Evolutionary conservation across 345 rosid species (phyloP), one percentile per base, ranked within the genome.

Genomic region (Schrenkiella parvula): DNA sequence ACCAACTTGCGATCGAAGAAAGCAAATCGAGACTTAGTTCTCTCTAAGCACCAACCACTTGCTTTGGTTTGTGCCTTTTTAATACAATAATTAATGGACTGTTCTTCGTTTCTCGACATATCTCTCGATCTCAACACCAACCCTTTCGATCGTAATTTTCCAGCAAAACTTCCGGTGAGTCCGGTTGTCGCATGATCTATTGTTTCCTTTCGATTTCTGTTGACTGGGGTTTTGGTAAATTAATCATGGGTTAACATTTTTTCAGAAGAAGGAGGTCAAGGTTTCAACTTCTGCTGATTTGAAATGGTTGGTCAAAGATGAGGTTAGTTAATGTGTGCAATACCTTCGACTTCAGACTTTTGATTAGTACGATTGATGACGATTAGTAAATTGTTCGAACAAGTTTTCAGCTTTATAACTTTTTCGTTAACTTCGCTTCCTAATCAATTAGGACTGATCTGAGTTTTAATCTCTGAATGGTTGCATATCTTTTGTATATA

Each of bases 51-150:
- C 47, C 54, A 67, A 34, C 66, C 14, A 67, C 18, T 67, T 23
- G n/a, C 38, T 67, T 60, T 59, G 47, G 17, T 76, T 38, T 28
- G 35, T 22, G 10, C 69, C 47, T 44, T 43, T 43, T 4, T 25
- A 26, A 11, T 38, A 19, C 37, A 35, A 25, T 63, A 35, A 63
- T 47, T 38, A 11, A 77, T 77, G 80, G 80, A 57, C 28, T 57
- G 46, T 68, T 78, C 81, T 50, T 72, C 77, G 57, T 55, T 37
- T 80, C 82, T 73, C 32, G 84, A 84, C 57, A 81, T 86, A 5
- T 76, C 89, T 39, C 91, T 92, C 18, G 85, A 86, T 52, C 92
- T 92, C 78, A 85, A 82, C 28, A 73, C 78, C 71, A 84, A 72
- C 60, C 68, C 84, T 44, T 77, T 72, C 75, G 28, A 59, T 25